Conservation (phyloP, 1,284 basidiomycete species). For the Peniophora sp. region DNA sequence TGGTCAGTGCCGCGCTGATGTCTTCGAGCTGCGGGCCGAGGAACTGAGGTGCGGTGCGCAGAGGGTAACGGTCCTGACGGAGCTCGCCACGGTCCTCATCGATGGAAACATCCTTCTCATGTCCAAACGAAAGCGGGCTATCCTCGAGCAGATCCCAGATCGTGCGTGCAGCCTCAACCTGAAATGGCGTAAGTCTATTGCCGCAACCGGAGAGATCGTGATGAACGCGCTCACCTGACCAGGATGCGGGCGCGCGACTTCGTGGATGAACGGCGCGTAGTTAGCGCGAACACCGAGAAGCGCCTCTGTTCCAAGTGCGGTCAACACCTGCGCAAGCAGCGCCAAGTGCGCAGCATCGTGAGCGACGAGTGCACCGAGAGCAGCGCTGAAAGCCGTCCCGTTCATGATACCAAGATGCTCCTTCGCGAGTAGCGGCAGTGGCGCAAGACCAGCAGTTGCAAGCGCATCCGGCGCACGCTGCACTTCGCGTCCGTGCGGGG, state of each 20-base stretch:
- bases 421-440: constrained; percentile 70
- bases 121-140: constrained; percentile 57
- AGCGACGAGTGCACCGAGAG: constrained; percentile 54
- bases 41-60: constrained; percentile 78
- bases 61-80: constrained; percentile 74
- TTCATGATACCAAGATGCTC: constrained; percentile 80
- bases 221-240: constrained; percentile 49
- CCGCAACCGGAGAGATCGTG: not conserved
- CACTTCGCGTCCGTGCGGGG: constrained; percentile 42
- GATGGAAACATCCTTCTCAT: constrained; percentile 56
- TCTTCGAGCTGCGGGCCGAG: constrained; percentile 84
- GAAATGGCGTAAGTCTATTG: not conserved
- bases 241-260: constrained; percentile 73
- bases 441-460: constrained; percentile 52
- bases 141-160: constrained; percentile 65
- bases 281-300: constrained; percentile 67
- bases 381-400: constrained; percentile 75
- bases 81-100: constrained; percentile 65
- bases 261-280: constrained; percentile 78
- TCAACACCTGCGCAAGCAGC: constrained; percentile 68
- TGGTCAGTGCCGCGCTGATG: constrained; percentile 54
- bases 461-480: constrained; percentile 63
- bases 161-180: constrained; percentile 64
- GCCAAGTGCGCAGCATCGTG: constrained; percentile 70
- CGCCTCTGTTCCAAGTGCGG: constrained; percentile 82